Evolutionary conservation across 2,329 filamentous ascomycete genomes (phyloP).

Genomic region (Whalleya microplaca): DNA sequence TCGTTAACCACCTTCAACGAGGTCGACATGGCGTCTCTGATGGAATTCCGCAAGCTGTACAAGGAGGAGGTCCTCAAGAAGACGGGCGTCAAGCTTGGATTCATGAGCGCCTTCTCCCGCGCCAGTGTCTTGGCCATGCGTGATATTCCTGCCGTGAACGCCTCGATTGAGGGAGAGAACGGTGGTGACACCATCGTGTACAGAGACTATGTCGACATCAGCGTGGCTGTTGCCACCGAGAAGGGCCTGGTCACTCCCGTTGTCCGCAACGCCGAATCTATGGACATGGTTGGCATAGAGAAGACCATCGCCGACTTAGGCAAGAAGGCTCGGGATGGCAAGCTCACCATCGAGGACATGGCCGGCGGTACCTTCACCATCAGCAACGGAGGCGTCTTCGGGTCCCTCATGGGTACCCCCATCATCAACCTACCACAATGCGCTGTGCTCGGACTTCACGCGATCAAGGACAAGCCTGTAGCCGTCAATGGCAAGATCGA

Average conservation of each 20-base stretch:
- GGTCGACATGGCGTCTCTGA: slow-evolving; percentile 97
- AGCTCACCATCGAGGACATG: slow-evolving; percentile 99
- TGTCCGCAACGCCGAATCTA: slow-evolving; percentile 85
- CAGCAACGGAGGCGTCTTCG: slow-evolving; percentile 96
- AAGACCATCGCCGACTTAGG: slow-evolving; percentile 89
- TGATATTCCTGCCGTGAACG: slow-evolving; percentile 92
- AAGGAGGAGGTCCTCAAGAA: slow-evolving; percentile 97
- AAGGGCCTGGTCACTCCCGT: slow-evolving; percentile 97
- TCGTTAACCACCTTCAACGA: slow-evolving; percentile 99
- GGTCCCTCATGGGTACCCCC: slow-evolving; percentile 94
- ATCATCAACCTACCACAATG: slow-evolving; percentile 98
- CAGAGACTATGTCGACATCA: slow-evolving; percentile 97
- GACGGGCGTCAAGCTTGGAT: slow-evolving; percentile 96
- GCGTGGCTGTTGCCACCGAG: slow-evolving; percentile 94
- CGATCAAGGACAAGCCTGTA: slow-evolving; percentile 92
- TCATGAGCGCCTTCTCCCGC: slow-evolving; percentile 97
- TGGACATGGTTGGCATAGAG: slow-evolving; percentile 90
- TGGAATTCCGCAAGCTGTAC: slow-evolving; percentile 97
- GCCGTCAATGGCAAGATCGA: slow-evolving; percentile 93
- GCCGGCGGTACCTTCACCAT: slow-evolving; percentile 98
- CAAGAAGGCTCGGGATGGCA: slow-evolving; percentile 95
- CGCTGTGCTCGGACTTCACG: slow-evolving; percentile 88
- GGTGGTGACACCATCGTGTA: slow-evolving; percentile 98
- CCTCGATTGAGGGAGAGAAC: slow-evolving; percentile 93
- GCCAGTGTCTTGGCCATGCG: slow-evolving; percentile 91